A percentile compares a stretch with the other conserved stretches of the same genome.
Conservation (phyloP, 176 grass and related monocot genomes). For the Carex scoparia region DNA sequence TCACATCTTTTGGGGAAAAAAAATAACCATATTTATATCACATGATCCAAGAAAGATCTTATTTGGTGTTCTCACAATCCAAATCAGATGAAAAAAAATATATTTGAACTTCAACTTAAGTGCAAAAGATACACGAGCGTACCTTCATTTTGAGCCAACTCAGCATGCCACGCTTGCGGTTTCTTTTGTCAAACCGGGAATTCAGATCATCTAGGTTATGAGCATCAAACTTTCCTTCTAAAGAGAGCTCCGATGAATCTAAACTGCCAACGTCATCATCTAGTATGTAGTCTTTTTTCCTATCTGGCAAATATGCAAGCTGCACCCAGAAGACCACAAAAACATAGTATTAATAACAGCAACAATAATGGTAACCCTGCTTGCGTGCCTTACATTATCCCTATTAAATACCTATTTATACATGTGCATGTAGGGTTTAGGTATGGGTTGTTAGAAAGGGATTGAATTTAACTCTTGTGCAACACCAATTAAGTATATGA, state of each 20-base stretch:
- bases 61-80: neutral
- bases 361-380: neutral
- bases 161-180: constrained; percentile 80
- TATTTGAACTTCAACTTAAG: neutral
- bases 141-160: constrained; percentile 98
- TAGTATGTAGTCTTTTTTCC: constrained; percentile 58
- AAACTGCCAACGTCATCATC: constrained; percentile 73
- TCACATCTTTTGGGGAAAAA: neutral
- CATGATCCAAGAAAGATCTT: neutral
- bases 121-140: constrained; percentile 3
- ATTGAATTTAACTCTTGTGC: neutral
- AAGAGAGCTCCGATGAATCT: constrained; percentile 73
- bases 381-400: neutral
- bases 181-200: constrained; percentile 69
- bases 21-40: neutral
- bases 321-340: constrained; percentile 37
- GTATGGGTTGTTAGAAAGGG: neutral
- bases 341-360: neutral
- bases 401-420: neutral
- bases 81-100: neutral
- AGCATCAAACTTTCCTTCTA: constrained; percentile 60
- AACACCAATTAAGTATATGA: neutral
- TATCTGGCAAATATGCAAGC: constrained; percentile 97
- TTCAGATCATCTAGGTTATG: constrained; percentile 52
- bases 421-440: neutral